These are phyloP conservation scores for Geranomyces michiganensis DNA, from an alignment of 192 early-diverging fungal species.

Conservation along the genomic window DNA sequence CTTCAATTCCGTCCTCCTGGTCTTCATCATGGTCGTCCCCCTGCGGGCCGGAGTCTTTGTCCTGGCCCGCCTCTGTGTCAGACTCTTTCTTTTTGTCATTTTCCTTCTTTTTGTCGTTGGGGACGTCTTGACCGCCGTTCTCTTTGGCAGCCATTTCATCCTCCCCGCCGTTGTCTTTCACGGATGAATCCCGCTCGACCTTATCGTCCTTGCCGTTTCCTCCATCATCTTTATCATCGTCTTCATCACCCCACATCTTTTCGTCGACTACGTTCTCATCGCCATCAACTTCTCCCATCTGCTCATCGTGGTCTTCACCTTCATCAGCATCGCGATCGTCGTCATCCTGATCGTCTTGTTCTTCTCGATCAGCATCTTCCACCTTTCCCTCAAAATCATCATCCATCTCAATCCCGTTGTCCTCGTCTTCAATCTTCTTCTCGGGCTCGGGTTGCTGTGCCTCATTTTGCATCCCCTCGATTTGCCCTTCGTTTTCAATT, in stretches of 20 bases:
- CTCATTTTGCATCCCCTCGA: conserved; percentile 85
- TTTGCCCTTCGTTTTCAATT: conserved; percentile 96
- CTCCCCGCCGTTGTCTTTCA: conserved; percentile 54
- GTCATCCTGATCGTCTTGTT: conserved; percentile 65
- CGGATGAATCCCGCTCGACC: conserved; percentile 63
- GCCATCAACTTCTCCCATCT: conserved; percentile 89
- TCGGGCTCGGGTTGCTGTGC: conserved; percentile 42
- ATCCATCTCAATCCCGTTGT: conserved; percentile 94
- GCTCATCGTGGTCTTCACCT: conserved; percentile 81
- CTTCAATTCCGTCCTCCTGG: conserved; percentile 40
- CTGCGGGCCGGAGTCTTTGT: conserved; percentile 50
- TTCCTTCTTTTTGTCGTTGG: conserved; percentile 46
- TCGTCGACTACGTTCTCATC: conserved; percentile 91
- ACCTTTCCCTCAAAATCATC: conserved; percentile 92
- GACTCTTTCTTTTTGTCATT: conserved; percentile 47
- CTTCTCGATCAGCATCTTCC: conserved; percentile 78
- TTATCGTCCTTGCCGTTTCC: conserved; percentile 63
- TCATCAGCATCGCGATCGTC: conserved; percentile 75
- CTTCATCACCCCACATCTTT: conserved; percentile 95
- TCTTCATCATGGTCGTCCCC: conserved; percentile 41
- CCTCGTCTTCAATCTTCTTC: conserved; percentile 74
- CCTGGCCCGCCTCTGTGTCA: conserved; percentile 44
- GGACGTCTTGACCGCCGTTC: conserved; percentile 48
- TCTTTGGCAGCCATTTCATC: conserved; percentile 61
- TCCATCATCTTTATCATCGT: conserved; percentile 62